Percentiles rank a stretch among this genome's conserved stretches.
Conservation (phyloP, 257 asterid species). For the Osmanthus fragrans region DNA sequence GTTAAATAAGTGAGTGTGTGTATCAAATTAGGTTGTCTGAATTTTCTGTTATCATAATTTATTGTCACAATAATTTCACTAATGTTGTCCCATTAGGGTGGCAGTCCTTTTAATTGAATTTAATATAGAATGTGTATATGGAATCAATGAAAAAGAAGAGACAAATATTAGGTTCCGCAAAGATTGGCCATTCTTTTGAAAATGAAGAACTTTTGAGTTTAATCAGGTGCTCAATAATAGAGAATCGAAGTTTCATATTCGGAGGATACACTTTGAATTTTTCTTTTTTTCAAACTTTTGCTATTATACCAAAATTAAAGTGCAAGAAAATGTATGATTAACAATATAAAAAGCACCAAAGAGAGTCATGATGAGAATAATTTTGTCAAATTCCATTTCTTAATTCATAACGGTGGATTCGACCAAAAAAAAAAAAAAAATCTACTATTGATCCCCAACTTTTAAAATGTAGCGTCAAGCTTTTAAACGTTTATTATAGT, state of each 20-base stretch:
- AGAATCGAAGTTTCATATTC: too few relatives aligned
- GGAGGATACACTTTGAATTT: too few relatives aligned
- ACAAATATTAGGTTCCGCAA: background rate
- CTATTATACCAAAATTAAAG: too few relatives aligned
- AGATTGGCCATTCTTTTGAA: too few relatives aligned
- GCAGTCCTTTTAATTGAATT: constrained; percentile 2
- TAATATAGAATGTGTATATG: background rate
- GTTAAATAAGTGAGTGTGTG: too few relatives aligned
- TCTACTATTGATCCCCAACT: too few relatives aligned
- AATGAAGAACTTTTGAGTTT: background rate
- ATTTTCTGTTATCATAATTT: background rate
- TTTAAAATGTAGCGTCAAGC: too few relatives aligned
- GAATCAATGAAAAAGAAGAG: background rate
- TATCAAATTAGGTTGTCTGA: background rate
- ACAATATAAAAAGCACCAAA: background rate
- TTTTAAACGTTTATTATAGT: too few relatives aligned
- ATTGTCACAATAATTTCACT: background rate
- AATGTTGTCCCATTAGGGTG: constrained; percentile 1
- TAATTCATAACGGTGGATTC: background rate
- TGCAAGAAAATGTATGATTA: too few relatives aligned
- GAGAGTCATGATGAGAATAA: background rate
- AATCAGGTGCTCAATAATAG: too few relatives aligned
- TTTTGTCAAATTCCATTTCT: background rate
- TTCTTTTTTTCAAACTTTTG: too few relatives aligned
- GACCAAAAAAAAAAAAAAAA: too few relatives aligned